Base-by-base conservation (phyloP, 768 basidiomycete species). In the Leucocoprinus birnbaumii region DNA sequence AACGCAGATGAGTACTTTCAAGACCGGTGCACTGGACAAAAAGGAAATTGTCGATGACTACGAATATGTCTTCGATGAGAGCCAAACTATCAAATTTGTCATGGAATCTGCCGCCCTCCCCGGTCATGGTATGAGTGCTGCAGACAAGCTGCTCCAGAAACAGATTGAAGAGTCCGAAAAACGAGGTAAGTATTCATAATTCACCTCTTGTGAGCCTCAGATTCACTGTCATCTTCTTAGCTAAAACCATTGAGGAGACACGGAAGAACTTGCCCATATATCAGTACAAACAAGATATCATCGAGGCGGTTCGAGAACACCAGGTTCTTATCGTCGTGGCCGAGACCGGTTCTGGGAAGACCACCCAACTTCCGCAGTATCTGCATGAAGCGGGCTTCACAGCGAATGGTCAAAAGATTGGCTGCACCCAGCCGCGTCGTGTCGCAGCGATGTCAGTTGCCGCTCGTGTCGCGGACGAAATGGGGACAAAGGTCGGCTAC, bases 391-490 rank as follows among this genome's bases (percentile, higher is more conserved):
- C 94, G 3, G 97, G 97, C 6, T 99, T 90, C 72, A 95, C 93
- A 2, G 81, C 84, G 8, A 79, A 82, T 61, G 97, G 97, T 14
- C 77, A 83, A 66, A 97, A 94, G 68, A 79, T 99, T 26, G 94
- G 93, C 0, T 99, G 97, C 65, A 99, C 97, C 0, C 97, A 99
- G 70, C 97, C 97, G 27, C 91, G 97, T 63, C 91, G 97, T 57
- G 97, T 99, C 18, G 97, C 97, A 5, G 97, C 97, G 35, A 99
- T 99, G 97, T 94, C 91, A 42, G 97, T 99, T 50, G 97, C 97
- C 3, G 94, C 96, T 14, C 96, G 97, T 74, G 97, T 99, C 14
- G 96, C 97, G 0, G 97, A 98, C 58, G 97, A 99, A 73, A 94
- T 98, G 88, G 97, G 95, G 7, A 90, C 87, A 2, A 90, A 98